Conservation (phyloP, 2,329 filamentous ascomycete genomes). For the Fusarium kyushuense region DNA sequence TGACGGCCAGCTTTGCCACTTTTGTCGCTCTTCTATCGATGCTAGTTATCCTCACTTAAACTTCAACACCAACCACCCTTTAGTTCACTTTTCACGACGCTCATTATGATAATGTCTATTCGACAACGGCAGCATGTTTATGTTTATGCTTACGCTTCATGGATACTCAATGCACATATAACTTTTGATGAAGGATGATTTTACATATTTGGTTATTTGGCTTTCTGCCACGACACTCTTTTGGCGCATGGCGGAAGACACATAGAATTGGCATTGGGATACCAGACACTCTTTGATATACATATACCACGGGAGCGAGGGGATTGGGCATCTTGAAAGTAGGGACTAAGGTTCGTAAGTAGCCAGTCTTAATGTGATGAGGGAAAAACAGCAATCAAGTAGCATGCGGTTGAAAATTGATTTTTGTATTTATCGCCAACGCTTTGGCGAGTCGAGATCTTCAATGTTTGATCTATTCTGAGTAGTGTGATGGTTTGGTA, state of each 20-base stretch:
- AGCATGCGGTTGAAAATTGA: slow-evolving; percentile 23
- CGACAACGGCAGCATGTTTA: slow-evolving; percentile 34
- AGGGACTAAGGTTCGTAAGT: neutral
- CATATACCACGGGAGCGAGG: slow-evolving; percentile 17
- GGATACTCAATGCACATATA: slow-evolving; percentile 38
- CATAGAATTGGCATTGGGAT: slow-evolving; percentile 38
- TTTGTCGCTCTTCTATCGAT: slow-evolving; percentile 40
- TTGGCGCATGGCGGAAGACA: slow-evolving; percentile 42
- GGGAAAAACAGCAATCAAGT: neutral
- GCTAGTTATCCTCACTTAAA: slow-evolving; percentile 42
- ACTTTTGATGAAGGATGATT: slow-evolving; percentile 8
- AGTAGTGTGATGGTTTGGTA: neutral
- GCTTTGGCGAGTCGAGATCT: slow-evolving; percentile 25
- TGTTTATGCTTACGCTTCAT: slow-evolving; percentile 31
- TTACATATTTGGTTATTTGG: slow-evolving; percentile 27
- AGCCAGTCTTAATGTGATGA: slow-evolving; percentile 22
- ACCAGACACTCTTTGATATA: slow-evolving; percentile 45
- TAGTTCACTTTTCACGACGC: slow-evolving; percentile 40
- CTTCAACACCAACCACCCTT: slow-evolving; percentile 22
- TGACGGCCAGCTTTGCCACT: slow-evolving; percentile 34
- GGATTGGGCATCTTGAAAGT: neutral
- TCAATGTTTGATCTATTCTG: slow-evolving; percentile 13
- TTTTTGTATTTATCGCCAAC: slow-evolving; percentile 19
- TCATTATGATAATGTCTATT: slow-evolving; percentile 44
- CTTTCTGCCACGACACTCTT: slow-evolving; percentile 41